Evolutionary conservation across 2,329 filamentous ascomycete species (phyloP).

Genomic region (Epicoccum nigrum): DNA sequence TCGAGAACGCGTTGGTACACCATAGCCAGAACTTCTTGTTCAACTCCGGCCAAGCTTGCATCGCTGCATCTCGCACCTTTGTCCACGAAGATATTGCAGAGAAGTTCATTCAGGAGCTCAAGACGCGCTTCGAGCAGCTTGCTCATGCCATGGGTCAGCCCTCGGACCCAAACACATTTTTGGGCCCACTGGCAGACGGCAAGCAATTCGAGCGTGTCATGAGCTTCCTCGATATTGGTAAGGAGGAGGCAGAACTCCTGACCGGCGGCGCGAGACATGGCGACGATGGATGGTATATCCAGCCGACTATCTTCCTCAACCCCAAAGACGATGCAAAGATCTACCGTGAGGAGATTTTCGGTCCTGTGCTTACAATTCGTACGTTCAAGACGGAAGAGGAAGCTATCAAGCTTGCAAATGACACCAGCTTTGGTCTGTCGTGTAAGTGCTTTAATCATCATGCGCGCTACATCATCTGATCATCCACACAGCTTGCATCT

Average conservation of each 20-base stretch:
- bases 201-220: constrained; percentile 38
- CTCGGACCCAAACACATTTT: constrained; percentile 24
- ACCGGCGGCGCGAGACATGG: constrained; percentile 37
- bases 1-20: constrained; percentile 50
- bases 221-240: constrained; percentile 38
- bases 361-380: constrained; percentile 36
- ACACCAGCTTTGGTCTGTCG: constrained; percentile 39
- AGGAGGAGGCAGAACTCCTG: constrained; percentile 35
- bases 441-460: neutral
- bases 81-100: constrained; percentile 39
- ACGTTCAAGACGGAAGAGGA: constrained; percentile 45
- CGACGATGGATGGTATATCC: constrained; percentile 35
- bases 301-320: constrained; percentile 41
- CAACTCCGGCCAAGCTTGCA: constrained; percentile 36
- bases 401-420: constrained; percentile 40
- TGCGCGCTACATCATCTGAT: neutral
- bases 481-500: constrained; percentile 27
- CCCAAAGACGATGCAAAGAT: constrained; percentile 30
- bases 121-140: constrained; percentile 29
- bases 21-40: constrained; percentile 36
- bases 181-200: constrained; percentile 40
- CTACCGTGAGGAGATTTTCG: constrained; percentile 43
- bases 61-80: constrained; percentile 36
- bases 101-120: constrained; percentile 36
- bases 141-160: constrained; percentile 31